Percentiles rank a stretch among this genome's conserved stretches.
phyloP scores from a whole-genome alignment of 345 rosid genomes.

The Salix viminalis region DNA sequence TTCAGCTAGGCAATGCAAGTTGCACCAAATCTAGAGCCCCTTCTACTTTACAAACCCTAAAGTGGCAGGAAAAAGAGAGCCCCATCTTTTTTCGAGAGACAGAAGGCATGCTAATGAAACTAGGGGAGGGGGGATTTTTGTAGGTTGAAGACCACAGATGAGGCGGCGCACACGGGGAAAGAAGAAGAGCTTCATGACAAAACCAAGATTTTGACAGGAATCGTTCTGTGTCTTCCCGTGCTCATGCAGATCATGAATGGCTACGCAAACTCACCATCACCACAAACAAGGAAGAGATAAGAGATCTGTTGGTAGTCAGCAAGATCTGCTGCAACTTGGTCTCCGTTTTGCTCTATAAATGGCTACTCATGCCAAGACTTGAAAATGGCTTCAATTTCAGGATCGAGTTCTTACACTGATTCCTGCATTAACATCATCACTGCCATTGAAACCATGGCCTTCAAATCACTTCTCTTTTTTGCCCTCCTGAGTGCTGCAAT shows the following conservation, averaged over 20 bases:
- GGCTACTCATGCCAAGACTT: neutral
- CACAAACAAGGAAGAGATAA: neutral
- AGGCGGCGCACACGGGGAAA: neutral
- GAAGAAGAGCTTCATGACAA: constrained; percentile 8
- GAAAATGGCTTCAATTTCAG: neutral
- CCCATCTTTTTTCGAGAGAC: neutral
- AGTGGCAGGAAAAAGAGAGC: neutral
- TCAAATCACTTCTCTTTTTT: constrained; percentile 26
- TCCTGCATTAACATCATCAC: neutral
- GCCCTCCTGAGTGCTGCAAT: constrained; percentile 15
- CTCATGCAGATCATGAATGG: neutral
- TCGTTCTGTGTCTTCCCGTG: neutral
- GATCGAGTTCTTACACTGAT: neutral
- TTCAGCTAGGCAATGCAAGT: neutral
- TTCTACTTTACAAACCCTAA: neutral
- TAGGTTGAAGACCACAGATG: constrained; percentile 12
- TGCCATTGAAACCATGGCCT: constrained; percentile 19
- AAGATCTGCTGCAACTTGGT: constrained; percentile 30
- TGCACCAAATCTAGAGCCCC: neutral
- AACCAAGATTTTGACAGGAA: constrained; percentile 1
- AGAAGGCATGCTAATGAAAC: constrained; percentile 1
- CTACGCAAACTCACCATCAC: neutral
- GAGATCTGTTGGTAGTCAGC: neutral
- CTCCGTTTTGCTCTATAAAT: constrained; percentile 27
- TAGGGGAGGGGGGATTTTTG: neutral